phyloP scores from a whole-genome alignment of 208 protist genomes.

The Crithidia sp. region DNA sequence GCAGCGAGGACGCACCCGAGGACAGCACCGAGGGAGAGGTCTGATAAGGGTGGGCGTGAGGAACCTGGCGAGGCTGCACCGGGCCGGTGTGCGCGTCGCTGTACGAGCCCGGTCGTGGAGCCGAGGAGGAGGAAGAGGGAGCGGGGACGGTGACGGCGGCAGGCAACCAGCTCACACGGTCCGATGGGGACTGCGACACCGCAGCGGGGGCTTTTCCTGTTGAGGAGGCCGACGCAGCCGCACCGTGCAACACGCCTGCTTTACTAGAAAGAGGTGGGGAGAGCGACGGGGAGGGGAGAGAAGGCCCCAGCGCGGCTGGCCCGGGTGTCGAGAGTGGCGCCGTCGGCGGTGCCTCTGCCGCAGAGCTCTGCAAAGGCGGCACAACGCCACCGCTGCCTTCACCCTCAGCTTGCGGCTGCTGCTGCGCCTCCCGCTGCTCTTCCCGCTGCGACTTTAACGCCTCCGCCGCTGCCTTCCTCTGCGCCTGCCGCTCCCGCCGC shows the following conservation, averaged over 20 bases:
- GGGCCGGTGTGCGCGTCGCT: not conserved
- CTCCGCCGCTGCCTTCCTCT: not conserved
- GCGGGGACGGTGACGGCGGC: conserved; percentile 1
- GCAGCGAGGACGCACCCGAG: conserved; percentile 23
- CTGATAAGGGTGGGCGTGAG: not conserved
- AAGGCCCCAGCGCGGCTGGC: not conserved
- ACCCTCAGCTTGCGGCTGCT: not conserved
- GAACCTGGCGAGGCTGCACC: not conserved
- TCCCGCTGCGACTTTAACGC: not conserved
- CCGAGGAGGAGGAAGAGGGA: conserved; percentile 2
- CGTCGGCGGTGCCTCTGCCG: not conserved
- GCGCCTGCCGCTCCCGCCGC: conserved; percentile 12
- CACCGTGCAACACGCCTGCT: no score
- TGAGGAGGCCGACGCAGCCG: no score
- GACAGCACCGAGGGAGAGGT: conserved; percentile 12
- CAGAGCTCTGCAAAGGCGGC: no score
- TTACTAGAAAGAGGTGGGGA: no score
- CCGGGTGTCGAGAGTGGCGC: not conserved
- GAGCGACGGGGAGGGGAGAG: no score
- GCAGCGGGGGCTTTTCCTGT: not conserved
- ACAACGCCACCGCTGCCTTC: no score
- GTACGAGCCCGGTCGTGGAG: not conserved
- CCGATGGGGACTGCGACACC: not conserved
- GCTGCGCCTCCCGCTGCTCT: not conserved
- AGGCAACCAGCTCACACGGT: conserved; percentile 2